A percentile compares a stretch with the other conserved stretches of the same genome.
These are phyloP conservation scores for Coccomyxa subellipsoidea DNA, from an alignment of 163 green algal genomes.

Conservation along the genomic window DNA sequence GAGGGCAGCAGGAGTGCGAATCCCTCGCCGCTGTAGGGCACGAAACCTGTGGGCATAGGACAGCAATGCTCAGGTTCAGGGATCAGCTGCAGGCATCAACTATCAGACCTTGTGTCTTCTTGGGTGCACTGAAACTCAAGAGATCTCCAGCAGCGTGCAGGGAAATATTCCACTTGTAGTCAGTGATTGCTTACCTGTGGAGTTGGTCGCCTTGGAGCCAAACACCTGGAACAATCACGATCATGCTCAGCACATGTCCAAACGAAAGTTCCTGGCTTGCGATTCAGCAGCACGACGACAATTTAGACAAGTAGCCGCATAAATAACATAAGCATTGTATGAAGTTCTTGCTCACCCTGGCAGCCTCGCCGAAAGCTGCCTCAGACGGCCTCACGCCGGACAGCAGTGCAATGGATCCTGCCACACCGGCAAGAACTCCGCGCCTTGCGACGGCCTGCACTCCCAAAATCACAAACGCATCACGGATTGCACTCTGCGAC, in stretches of 20 bases:
- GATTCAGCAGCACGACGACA: background rate
- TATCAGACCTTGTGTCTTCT: no score
- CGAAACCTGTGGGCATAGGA: slow-evolving; percentile 66
- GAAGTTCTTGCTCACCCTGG: slow-evolving; percentile 41
- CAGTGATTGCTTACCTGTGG: background rate
- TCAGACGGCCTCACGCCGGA: slow-evolving; percentile 52
- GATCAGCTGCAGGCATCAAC: no score
- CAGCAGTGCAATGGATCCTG: slow-evolving; percentile 61
- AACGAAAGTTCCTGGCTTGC: background rate
- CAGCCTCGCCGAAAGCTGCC: slow-evolving; percentile 86
- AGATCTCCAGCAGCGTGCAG: background rate
- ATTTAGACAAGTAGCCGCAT: background rate
- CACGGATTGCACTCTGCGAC: no score
- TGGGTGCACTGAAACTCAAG: no score
- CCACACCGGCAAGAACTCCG: slow-evolving; percentile 32
- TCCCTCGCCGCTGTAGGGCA: slow-evolving; percentile 88
- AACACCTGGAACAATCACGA: slow-evolving; percentile 63
- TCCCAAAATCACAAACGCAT: no score
- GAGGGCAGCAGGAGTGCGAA: slow-evolving; percentile 87
- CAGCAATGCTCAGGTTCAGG: no score
- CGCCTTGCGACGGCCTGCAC: background rate
- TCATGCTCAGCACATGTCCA: background rate
- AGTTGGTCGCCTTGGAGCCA: slow-evolving; percentile 74
- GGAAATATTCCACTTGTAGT: no score
- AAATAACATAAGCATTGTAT: background rate